phyloP scores from a whole-genome alignment of 768 basidiomycete species.

The Leccinum obscurum region DNA sequence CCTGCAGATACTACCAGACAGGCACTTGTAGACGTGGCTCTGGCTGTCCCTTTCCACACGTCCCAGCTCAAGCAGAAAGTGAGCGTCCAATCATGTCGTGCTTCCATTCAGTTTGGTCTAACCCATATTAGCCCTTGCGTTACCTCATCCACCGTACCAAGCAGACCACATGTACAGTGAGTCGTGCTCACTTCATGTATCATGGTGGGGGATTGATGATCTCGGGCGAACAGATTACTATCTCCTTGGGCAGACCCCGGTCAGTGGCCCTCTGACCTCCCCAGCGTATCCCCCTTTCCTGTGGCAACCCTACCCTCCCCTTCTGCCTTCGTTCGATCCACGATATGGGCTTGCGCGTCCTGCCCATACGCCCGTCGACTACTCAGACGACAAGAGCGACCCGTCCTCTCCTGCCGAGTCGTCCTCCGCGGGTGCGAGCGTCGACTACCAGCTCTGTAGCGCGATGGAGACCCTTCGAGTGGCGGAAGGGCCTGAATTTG shows the following conservation, averaged over 20 bases:
- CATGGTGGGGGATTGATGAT: conserved; percentile 4
- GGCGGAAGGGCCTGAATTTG: conserved; percentile 4
- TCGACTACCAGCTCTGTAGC: conserved; percentile 13
- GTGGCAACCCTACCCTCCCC: conserved; percentile 34
- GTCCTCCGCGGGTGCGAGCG: conserved; percentile 12
- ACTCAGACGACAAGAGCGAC: conserved; percentile 28
- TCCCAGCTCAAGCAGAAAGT: conserved; percentile 18
- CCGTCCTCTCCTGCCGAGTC: conserved; percentile 28
- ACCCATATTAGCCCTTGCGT: conserved; percentile 13
- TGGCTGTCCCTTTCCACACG: conserved; percentile 28
- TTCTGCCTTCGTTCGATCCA: conserved; percentile 18
- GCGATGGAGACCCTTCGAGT: conserved; percentile 4
- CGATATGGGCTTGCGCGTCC: conserved; percentile 11
- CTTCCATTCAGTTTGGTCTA: conserved; percentile 6
- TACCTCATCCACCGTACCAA: conserved; percentile 15
- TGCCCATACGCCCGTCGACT: conserved; percentile 14
- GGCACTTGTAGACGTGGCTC: conserved; percentile 30
- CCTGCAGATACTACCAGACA: conserved; percentile 29
- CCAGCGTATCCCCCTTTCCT: conserved; percentile 20
- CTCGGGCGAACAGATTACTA: conserved; percentile 20
- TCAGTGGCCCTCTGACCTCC: conserved; percentile 19
- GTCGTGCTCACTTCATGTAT: conserved; percentile 2
- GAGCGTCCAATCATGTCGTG: not conserved
- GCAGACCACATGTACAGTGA: conserved; percentile 21
- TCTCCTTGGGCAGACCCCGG: conserved; percentile 16